phyloP scores from a whole-genome alignment of 805 yeast species.

The Yamadazyma insecticola region DNA sequence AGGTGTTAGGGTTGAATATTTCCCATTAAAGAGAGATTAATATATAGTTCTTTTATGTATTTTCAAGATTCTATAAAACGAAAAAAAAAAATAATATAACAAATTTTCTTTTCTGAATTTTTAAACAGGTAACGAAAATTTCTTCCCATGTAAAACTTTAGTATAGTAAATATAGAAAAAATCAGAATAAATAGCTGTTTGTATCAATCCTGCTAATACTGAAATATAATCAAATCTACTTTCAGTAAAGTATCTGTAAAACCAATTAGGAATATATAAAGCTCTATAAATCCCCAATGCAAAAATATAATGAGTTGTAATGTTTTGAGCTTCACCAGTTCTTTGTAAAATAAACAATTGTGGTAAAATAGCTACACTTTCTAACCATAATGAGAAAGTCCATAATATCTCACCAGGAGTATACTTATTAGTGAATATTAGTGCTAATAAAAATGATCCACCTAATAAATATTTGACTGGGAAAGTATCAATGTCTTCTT shows the following conservation, averaged over 20 bases:
- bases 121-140: conserved; percentile 64
- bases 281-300: conserved; percentile 90
- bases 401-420: conserved; percentile 63
- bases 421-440: conserved; percentile 66
- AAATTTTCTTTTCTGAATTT: neutral
- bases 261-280: conserved; percentile 91
- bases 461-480: conserved; percentile 65
- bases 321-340: conserved; percentile 80
- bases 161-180: conserved; percentile 89
- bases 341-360: conserved; percentile 87
- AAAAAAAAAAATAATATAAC: too few relatives aligned
- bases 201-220: conserved; percentile 75
- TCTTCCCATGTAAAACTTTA: conserved; percentile 71
- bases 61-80: too few relatives aligned
- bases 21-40: conserved; percentile 84
- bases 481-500: conserved; percentile 65
- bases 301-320: conserved; percentile 90
- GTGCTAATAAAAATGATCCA: conserved; percentile 50
- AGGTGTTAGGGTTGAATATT: conserved; percentile 80
- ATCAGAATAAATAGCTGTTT: conserved; percentile 87
- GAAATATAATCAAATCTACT: conserved; percentile 65
- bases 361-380: conserved; percentile 86
- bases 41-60: neutral
- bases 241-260: conserved; percentile 73
- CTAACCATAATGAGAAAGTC: conserved; percentile 92